These are phyloP conservation scores for Lecanoromycetidae sp. DNA, from an alignment of 2,329 filamentous ascomycete species.

Conservation along the genomic window DNA sequence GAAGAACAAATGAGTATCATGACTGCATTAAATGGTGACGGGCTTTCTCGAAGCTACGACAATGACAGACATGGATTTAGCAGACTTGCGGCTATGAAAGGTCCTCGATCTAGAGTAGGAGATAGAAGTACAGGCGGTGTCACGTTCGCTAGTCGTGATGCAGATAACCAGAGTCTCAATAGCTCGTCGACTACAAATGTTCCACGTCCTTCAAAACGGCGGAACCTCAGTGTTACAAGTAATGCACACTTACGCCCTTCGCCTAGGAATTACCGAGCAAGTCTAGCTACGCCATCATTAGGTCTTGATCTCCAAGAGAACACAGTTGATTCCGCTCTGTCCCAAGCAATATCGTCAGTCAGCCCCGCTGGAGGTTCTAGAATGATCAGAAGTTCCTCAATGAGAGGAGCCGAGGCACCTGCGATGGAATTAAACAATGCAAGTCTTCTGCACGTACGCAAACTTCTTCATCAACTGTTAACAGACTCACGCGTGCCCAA, in stretches of 20 bases:
- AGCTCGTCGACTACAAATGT: constrained; percentile 47
- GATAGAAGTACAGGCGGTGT: constrained; percentile 65
- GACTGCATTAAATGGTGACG: constrained; percentile 54
- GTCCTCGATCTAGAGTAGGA: constrained; percentile 57
- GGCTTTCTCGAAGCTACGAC: constrained; percentile 55
- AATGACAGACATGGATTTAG: constrained; percentile 63
- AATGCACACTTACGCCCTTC: constrained; percentile 58
- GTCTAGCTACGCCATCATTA: constrained; percentile 37
- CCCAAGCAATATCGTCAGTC: constrained; percentile 35
- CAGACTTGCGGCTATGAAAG: constrained; percentile 60
- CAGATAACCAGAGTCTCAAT: constrained; percentile 51
- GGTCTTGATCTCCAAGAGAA: constrained; percentile 30
- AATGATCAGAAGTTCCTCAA: constrained; percentile 68
- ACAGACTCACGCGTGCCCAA: constrained; percentile 64
- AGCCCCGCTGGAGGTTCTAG: constrained; percentile 32
- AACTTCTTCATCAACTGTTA: constrained; percentile 70
- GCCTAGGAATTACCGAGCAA: constrained; percentile 48
- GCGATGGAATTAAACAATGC: constrained; percentile 77
- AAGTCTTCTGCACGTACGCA: constrained; percentile 78
- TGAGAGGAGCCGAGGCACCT: constrained; percentile 61
- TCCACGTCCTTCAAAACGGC: constrained; percentile 53
- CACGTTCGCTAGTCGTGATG: constrained; percentile 56
- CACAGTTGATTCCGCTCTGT: constrained; percentile 26
- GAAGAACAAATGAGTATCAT: constrained; percentile 87
- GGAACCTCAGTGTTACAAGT: constrained; percentile 77